phyloP scores from a whole-genome alignment of 2,329 filamentous ascomycete genomes.

The Claviceps spartinae region DNA sequence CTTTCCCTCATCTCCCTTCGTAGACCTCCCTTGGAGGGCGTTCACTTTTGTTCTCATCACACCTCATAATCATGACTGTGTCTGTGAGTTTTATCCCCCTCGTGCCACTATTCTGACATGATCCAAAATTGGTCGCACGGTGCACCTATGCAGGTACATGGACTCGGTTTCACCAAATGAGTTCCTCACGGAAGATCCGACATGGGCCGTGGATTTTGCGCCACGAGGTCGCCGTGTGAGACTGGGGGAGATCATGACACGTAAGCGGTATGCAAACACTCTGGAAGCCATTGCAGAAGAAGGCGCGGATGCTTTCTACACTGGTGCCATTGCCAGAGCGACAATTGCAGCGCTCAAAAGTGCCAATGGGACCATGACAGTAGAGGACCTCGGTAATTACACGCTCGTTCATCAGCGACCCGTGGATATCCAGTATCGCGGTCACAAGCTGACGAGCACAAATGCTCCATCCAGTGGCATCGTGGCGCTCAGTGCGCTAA shows the following conservation, averaged over 20 bases:
- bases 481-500: conserved; percentile 59
- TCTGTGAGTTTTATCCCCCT: neutral
- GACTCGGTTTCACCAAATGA: conserved; percentile 28
- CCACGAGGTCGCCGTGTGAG: conserved; percentile 53
- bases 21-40: neutral
- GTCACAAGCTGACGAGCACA: conserved; percentile 52
- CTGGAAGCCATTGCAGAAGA: conserved; percentile 54
- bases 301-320: conserved; percentile 58
- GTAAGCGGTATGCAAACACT: conserved; percentile 61
- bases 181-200: conserved; percentile 57
- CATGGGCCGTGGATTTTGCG: conserved; percentile 77
- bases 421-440: conserved; percentile 49
- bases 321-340: conserved; percentile 52
- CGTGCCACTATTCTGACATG: neutral
- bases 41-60: neutral
- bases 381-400: conserved; percentile 61
- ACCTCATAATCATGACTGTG: no score
- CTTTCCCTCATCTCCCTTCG: neutral
- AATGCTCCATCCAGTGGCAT: conserved; percentile 62
- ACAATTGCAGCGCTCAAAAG: conserved; percentile 53
- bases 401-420: conserved; percentile 49
- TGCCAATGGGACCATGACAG: conserved; percentile 62
- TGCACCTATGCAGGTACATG: conserved; percentile 39
- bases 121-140: neutral
- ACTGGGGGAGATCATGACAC: conserved; percentile 60